Conservation (phyloP, 1,139 yeast genomes). For the Sugiyamaella pinicola region DNA sequence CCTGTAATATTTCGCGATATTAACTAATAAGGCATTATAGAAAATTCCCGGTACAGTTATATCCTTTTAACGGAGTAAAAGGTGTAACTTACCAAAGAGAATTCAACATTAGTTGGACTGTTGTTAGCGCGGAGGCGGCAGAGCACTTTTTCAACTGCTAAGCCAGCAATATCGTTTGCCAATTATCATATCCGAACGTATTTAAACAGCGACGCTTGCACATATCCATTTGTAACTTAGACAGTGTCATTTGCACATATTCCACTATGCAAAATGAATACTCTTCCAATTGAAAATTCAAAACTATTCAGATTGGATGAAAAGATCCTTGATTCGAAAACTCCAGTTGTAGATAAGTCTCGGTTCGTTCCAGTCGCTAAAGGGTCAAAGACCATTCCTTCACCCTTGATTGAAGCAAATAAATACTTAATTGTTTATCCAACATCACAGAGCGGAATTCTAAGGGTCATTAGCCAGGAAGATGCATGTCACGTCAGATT, state of each 20-base stretch:
- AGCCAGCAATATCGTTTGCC: not conserved
- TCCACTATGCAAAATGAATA: constrained; percentile 1
- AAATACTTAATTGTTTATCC: constrained; percentile 40
- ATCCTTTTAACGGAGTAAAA: no score
- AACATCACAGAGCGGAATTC: constrained; percentile 34
- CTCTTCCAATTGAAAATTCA: constrained; percentile 12
- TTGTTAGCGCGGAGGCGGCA: no score
- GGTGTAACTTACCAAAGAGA: no score
- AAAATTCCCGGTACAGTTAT: no score
- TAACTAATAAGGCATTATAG: no score
- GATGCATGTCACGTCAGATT: constrained; percentile 33
- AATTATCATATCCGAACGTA: no score
- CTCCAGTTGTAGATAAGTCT: constrained; percentile 11
- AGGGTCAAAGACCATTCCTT: constrained; percentile 23
- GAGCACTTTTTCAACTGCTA: no score
- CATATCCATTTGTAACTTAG: no score
- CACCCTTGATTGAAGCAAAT: constrained; percentile 38
- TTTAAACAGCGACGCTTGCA: no score
- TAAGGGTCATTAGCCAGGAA: constrained; percentile 36
- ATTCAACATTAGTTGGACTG: no score
- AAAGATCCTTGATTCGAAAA: constrained; percentile 6
- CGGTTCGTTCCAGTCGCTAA: constrained; percentile 34
- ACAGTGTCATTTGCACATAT: not conserved
- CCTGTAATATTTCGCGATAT: no score
- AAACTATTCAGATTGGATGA: constrained; percentile 13